Base-by-base conservation (phyloP, 768 basidiomycete genomes). In the Infundibulicybe gibba region DNA sequence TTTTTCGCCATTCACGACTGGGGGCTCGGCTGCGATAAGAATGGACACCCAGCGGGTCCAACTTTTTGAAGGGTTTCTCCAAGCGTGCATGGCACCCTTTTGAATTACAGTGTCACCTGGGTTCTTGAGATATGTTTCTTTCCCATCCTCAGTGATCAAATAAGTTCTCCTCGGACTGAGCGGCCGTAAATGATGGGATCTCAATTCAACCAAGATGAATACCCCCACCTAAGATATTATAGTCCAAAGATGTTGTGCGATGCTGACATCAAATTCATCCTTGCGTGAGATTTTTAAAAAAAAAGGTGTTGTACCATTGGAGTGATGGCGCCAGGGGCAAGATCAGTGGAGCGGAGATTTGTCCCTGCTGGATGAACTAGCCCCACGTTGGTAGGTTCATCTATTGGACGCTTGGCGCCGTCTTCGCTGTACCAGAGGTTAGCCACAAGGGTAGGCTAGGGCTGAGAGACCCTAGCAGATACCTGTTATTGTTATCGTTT, bases 81-180 rank as follows among this genome's bases (percentile, higher is more conserved):
- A 85, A 13, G 75, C 77, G 53, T 84, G 82, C 60, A 80, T 66
- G 0, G 75, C 79, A 8, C 81, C 82, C 48, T 73, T 75, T 61
- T 80, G 77, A 31, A 83, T 63, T 40, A 83, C 74, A 1, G 69
- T 67, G 58, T 81, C 80, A 30, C 80, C 81, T 17, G 79, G 74
- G 44, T 73, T 74, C 51, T 73, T 76, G 42, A 82, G 54, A 41
- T 70, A 66, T 15, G 62, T 76, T 60, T 83, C 77, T 6, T 61
- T 65, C 4, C 80, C 81, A 57, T 81, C 80, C 44, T 80, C 80
- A 49, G 73, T 73, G 16, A 77, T 70, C n/a, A 79, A 19, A 81
- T 59, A 12, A 83, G 57, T 61, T 80, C 75, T 12, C 83, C 81
- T 25, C 67, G 60, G 33, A 83, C 81, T 83, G 38, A 44, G 37